Evolutionary conservation across 352 stramenopile species (phyloP).

Genomic region (Globisporangium acanthophoron): DNA sequence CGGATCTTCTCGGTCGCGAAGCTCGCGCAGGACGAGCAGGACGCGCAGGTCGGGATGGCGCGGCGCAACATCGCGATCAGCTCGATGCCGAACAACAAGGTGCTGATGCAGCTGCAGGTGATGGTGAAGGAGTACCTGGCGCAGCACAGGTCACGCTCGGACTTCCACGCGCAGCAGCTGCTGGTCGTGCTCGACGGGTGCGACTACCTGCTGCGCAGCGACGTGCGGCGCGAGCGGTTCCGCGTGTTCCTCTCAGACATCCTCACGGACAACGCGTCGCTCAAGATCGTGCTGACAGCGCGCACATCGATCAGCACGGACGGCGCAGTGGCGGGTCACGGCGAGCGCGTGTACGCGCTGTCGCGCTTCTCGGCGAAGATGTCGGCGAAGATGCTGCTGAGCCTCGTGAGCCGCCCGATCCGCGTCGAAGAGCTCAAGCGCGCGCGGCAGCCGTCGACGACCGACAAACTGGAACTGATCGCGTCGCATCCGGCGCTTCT

Average conservation of each 20-base stretch:
- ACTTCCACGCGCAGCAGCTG: conserved; percentile 49
- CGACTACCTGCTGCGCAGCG: conserved; percentile 51
- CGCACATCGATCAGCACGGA: conserved; percentile 56
- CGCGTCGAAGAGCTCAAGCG: conserved; percentile 60
- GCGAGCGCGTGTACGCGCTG: conserved; percentile 62
- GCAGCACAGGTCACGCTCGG: conserved; percentile 41
- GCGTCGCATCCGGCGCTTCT: conserved; percentile 60
- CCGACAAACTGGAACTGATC: conserved; percentile 70
- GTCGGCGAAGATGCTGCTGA: conserved; percentile 68
- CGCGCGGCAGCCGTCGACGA: conserved; percentile 18
- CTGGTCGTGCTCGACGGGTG: conserved; percentile 71
- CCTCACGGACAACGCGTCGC: conserved; percentile 56
- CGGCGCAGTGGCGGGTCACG: conserved; percentile 57
- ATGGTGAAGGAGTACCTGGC: conserved; percentile 48
- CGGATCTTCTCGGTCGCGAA: conserved; percentile 60
- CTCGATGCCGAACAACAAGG: conserved; percentile 25
- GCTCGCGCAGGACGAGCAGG: conserved; percentile 53
- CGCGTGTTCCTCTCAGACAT: conserved; percentile 62
- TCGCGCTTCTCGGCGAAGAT: conserved; percentile 66
- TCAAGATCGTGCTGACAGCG: conserved; percentile 75
- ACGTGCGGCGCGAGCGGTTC: conserved; percentile 50
- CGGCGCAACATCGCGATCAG: conserved; percentile 36
- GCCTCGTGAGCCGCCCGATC: conserved; percentile 67
- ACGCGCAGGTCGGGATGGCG: conserved; percentile 46
- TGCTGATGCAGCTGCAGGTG: conserved; percentile 45